These are phyloP conservation scores for Debaryomycetaceae sp. DNA, from an alignment of 1,139 yeast species.

Conservation along the genomic window DNA sequence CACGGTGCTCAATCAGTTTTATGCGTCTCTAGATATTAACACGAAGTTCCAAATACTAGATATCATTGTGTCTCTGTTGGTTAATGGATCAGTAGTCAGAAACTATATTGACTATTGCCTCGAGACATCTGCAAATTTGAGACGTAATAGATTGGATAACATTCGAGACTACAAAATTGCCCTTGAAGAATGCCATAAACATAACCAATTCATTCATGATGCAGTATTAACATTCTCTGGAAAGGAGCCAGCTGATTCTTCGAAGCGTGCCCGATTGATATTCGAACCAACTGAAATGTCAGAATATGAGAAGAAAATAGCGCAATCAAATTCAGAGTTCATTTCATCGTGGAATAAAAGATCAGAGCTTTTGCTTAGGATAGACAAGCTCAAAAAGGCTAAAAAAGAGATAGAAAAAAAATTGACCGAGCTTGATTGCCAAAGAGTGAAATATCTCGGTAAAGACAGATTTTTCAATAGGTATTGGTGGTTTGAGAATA, in stretches of 20 bases:
- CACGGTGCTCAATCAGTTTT: slow-evolving; percentile 51
- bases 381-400: slow-evolving; percentile 43
- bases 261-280: slow-evolving; percentile 28
- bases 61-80: slow-evolving; percentile 55
- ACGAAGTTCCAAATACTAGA: slow-evolving; percentile 52
- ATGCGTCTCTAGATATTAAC: slow-evolving; percentile 42
- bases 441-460: slow-evolving; percentile 75
- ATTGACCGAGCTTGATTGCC: slow-evolving; percentile 68
- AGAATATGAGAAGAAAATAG: slow-evolving; percentile 47
- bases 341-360: slow-evolving; percentile 42
- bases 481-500: slow-evolving; percentile 94
- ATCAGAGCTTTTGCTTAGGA: slow-evolving; percentile 33
- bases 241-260: slow-evolving; percentile 10
- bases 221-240: slow-evolving; percentile 9
- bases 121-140: slow-evolving; percentile 58
- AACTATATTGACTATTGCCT: slow-evolving; percentile 64
- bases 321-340: slow-evolving; percentile 46
- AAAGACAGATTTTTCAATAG: slow-evolving; percentile 79
- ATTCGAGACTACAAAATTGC: slow-evolving; percentile 56
- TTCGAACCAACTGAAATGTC: slow-evolving; percentile 40
- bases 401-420: slow-evolving; percentile 54
- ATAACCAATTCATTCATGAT: slow-evolving; percentile 38
- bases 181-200: slow-evolving; percentile 48
- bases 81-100: slow-evolving; percentile 59
- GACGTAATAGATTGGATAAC: slow-evolving; percentile 68